A percentile compares a stretch with the other conserved stretches of the same genome.
phyloP scores from a whole-genome alignment of 2,329 filamentous ascomycete species.

The Phyllosticta citriasiana region DNA sequence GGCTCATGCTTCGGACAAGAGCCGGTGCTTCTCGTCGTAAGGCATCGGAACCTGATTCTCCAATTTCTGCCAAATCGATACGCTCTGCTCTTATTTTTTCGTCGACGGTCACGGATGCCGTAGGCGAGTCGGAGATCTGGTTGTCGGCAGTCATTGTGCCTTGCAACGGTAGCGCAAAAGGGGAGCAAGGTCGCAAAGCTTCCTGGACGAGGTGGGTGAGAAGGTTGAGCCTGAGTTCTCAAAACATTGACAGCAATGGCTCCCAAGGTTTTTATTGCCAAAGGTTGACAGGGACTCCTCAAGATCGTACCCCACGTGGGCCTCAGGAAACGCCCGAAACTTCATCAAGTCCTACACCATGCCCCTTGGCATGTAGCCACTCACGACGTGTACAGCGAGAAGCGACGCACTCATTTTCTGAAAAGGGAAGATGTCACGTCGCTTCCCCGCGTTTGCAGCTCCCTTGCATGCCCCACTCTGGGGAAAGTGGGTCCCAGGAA shows the following conservation, averaged over 20 bases:
- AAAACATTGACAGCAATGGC: not conserved
- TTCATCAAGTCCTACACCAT: not conserved
- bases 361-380: not conserved
- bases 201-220: not conserved
- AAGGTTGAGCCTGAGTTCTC: not conserved
- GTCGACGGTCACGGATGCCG: not conserved
- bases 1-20: constrained; percentile 34
- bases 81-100: constrained; percentile 3
- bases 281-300: not conserved
- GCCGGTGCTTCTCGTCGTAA: constrained; percentile 17
- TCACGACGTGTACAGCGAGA: not conserved
- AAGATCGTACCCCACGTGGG: not conserved
- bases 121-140: not conserved
- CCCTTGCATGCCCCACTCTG: not conserved
- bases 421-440: not conserved
- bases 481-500: not conserved
- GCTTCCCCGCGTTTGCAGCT: not conserved
- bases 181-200: not conserved
- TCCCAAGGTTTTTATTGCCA: not conserved
- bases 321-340: not conserved
- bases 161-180: not conserved
- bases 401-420: not conserved
- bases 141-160: not conserved
- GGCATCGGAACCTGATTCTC: not conserved
- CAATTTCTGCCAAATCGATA: constrained; percentile 5